Percentiles rank a stretch among this genome's conserved stretches.
Evolutionary conservation across 192 early-diverging fungal genomes (phyloP).

Genomic region (Cetraspora pellucida): DNA sequence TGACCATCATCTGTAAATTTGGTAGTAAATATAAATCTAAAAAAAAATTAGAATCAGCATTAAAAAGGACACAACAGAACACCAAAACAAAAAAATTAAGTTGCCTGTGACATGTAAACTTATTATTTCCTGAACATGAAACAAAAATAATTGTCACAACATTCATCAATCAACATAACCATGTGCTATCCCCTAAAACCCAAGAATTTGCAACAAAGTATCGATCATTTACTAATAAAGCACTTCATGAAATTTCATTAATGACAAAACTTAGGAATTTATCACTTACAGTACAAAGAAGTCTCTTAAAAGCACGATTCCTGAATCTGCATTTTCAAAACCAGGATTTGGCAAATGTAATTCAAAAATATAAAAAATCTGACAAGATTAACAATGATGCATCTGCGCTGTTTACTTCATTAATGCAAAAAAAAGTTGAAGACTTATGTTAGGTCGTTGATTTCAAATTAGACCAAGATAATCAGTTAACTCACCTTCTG

Average conservation of each 20-base stretch:
- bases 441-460: too few species aligned
- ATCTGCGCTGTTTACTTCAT: too few species aligned
- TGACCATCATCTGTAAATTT: too few species aligned
- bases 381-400: too few species aligned
- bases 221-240: not conserved
- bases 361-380: too few species aligned
- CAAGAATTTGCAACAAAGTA: slow-evolving; percentile 2
- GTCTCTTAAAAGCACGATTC: not conserved
- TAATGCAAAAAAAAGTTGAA: too few species aligned
- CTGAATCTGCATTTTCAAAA: too few species aligned
- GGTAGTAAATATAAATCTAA: too few species aligned
- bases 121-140: not conserved
- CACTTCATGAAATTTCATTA: not conserved
- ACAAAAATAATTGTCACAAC: not conserved
- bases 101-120: not conserved
- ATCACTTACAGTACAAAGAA: not conserved
- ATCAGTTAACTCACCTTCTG: too few species aligned
- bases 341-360: too few species aligned
- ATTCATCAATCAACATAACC: not conserved
- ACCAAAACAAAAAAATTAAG: not conserved
- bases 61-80: not conserved
- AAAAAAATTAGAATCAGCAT: not conserved
- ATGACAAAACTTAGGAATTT: not conserved
- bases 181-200: not conserved
- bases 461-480: too few species aligned